phyloP scores from a whole-genome alignment of 2,329 filamentous ascomycete genomes.

The Ophiocordyceps polyrhachis-furcata region DNA sequence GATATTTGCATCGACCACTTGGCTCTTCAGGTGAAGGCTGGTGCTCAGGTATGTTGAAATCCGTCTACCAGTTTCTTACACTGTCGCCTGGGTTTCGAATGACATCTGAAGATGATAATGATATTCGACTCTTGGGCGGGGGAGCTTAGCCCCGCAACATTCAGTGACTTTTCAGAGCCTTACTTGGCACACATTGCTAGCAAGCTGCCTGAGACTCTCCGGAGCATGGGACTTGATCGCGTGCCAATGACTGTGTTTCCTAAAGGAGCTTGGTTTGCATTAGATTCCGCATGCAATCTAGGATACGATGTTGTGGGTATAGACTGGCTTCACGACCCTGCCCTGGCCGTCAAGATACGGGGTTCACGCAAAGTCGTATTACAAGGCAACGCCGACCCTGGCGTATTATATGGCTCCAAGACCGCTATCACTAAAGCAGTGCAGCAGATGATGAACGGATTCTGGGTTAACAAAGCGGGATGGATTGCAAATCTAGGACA shows the following conservation, averaged over 20 bases:
- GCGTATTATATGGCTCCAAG: constrained; percentile 71
- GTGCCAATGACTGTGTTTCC: constrained; percentile 98
- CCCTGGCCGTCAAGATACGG: constrained; percentile 64
- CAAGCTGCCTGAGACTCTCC: constrained; percentile 55
- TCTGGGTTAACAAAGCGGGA: constrained; percentile 60
- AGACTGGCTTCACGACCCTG: constrained; percentile 86
- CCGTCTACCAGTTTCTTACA: too few species aligned
- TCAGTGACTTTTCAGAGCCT: constrained; percentile 70
- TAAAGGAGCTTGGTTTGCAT: constrained; percentile 90
- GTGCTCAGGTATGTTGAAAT: constrained; percentile 49
- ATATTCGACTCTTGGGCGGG: constrained; percentile 98
- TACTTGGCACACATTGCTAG: constrained; percentile 72
- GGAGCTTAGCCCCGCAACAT: constrained; percentile 69
- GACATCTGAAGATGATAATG: constrained; percentile 58
- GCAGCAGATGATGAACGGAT: constrained; percentile 72
- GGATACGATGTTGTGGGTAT: constrained; percentile 89
- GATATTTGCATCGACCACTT: constrained; percentile 91
- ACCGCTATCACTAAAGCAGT: constrained; percentile 69
- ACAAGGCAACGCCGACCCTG: constrained; percentile 92
- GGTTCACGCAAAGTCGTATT: constrained; percentile 57
- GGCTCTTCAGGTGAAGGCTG: constrained; percentile 78
- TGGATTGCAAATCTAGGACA: constrained; percentile 98
- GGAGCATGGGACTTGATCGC: constrained; percentile 53
- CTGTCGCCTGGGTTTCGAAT: too few species aligned
- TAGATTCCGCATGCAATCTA: constrained; percentile 70